Evolutionary conservation across 2,329 filamentous ascomycete genomes (phyloP).

Genomic region (Aspergillaceae sp.): DNA sequence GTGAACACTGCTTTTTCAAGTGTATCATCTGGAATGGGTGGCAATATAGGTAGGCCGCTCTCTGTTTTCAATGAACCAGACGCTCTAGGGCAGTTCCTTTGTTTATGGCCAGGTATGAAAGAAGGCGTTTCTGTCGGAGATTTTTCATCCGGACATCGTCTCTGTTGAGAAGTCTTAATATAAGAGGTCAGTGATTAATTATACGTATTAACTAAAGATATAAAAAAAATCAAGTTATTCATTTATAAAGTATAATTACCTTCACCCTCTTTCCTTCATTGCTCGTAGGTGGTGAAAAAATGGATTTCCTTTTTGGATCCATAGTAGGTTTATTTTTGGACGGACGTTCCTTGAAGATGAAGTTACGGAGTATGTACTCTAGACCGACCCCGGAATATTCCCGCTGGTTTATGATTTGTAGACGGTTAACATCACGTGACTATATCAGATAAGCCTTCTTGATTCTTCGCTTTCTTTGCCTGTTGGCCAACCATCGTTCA

Average conservation of each 20-base stretch:
- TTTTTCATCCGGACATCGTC: neutral
- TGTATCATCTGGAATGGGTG: conserved; percentile 49
- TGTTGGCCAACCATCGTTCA: neutral
- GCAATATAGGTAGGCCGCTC: conserved; percentile 36
- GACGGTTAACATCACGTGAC: neutral
- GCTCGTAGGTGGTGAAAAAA: conserved; percentile 3
- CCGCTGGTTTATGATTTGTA: too few relatives aligned
- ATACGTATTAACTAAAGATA: too few relatives aligned
- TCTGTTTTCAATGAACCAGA: neutral
- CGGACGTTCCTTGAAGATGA: too few relatives aligned
- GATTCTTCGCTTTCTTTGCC: neutral
- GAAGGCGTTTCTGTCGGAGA: neutral
- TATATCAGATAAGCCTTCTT: neutral
- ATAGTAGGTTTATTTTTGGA: conserved; percentile 7
- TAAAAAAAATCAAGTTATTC: neutral
- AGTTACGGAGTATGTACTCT: too few relatives aligned
- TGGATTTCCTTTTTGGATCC: conserved; percentile 18
- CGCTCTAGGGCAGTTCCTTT: neutral
- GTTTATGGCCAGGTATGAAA: neutral
- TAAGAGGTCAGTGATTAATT: neutral
- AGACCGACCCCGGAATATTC: too few relatives aligned
- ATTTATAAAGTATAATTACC: conserved; percentile 4
- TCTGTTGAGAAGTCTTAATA: neutral
- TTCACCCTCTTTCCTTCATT: conserved; percentile 11
- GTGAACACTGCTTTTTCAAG: conserved; percentile 59